Conservation (phyloP, 2,329 filamentous ascomycete species). For the Bipolaris gigantea region DNA sequence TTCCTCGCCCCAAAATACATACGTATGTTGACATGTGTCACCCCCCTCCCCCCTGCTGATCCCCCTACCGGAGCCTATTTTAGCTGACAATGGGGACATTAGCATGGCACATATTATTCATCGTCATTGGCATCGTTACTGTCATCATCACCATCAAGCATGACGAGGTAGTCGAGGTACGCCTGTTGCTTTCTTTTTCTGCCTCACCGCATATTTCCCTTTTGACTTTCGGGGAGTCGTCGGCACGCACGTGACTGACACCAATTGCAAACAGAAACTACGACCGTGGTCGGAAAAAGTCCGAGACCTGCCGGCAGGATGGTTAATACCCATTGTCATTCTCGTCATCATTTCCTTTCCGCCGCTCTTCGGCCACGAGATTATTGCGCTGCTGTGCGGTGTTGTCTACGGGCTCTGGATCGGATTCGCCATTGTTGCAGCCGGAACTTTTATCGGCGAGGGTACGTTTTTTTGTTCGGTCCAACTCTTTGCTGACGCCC, state of each 20-base stretch:
- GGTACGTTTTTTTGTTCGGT: constrained; percentile 13
- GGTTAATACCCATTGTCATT: constrained; percentile 41
- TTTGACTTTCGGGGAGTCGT: not conserved
- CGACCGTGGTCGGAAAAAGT: constrained; percentile 42
- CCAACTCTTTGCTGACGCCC: no score
- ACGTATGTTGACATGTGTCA: constrained; percentile 25
- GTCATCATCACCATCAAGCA: constrained; percentile 35
- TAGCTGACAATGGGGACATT: not conserved
- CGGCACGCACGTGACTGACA: constrained; percentile 11
- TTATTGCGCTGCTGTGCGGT: constrained; percentile 40
- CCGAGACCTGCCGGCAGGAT: constrained; percentile 40
- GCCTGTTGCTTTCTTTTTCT: not conserved
- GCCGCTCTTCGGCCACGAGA: constrained; percentile 41
- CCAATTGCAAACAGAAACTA: constrained; percentile 24
- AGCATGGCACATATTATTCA: constrained; percentile 41
- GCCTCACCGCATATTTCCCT: not conserved
- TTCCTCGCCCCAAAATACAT: constrained; percentile 42
- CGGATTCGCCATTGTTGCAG: constrained; percentile 39
- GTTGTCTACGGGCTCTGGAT: constrained; percentile 42
- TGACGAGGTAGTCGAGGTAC: constrained; percentile 37
- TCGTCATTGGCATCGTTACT: constrained; percentile 32
- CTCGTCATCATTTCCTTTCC: constrained; percentile 42
- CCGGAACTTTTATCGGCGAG: constrained; percentile 42
- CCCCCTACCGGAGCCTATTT: not conserved
- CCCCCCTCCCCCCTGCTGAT: not conserved